Evolutionary conservation across 345 rosid genomes (phyloP), one percentile per base, ranked within the genome.

Genomic region (Lepidium aucheri): DNA sequence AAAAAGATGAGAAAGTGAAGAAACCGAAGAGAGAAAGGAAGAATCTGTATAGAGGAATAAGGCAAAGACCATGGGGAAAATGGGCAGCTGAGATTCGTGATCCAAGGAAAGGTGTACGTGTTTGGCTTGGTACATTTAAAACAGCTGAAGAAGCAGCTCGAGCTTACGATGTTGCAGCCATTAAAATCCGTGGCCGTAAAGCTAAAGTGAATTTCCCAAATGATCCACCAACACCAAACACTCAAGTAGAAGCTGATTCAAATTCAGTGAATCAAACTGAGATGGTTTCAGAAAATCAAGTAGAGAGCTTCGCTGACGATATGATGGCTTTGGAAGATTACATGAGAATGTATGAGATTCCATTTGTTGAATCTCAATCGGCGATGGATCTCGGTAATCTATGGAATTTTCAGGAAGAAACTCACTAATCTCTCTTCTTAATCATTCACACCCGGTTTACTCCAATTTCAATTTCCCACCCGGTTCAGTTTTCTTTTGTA

Each of bases 31-130:
- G 80, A 74, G 90, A 81, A 82, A 83, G 87, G 77, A 90, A 87
- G 88, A 87, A 86, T 44, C 70, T 83, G 45, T 90, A 85, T 82
- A 80, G 95, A 49, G 97, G 97, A 4, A 90, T 90, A 73, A 83
- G 97, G 82, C 89, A 91, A 59, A 85, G 97, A 0, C 95, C 97
- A 1, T 91, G 97, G 97, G 97, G 96, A 13, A 91, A 91, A 84
- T 88, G 93, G 91, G 97, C 97, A 0, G 97, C 97, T 4, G 97
- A 91, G 90, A 91, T 90, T 67, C 95, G 97, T 30, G 97, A 90
- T 63, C 97, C 97, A 5, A 79, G 89, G 24, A 90, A 90, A 76
- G 97, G 97, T 4, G 91, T 85, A 44, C 91, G 98, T 24, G 91
- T 91, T 36, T 91, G 98, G 98, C 90, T 91, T 8, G 98, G 98